A percentile compares a stretch with the other conserved stretches of the same genome.
Evolutionary conservation across 1,284 basidiomycete genomes (phyloP).

Genomic region (Apiotrichum sp.): DNA sequence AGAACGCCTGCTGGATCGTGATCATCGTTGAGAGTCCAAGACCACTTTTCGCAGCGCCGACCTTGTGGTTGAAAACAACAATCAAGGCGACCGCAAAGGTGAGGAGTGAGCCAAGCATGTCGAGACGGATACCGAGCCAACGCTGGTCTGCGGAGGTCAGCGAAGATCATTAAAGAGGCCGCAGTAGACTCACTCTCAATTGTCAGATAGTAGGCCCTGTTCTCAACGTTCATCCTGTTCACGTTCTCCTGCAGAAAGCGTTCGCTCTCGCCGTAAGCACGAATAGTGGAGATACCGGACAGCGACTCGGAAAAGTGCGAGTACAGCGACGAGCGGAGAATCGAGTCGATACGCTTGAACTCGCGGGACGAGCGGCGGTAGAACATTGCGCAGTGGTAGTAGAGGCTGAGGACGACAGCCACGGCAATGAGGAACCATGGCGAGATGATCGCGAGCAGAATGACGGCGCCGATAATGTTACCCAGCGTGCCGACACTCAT

Average conservation of each 20-base stretch:
- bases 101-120: constrained; percentile 70
- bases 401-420: constrained; percentile 54
- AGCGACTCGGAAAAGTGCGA: constrained; percentile 86
- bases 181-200: no score
- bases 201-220: constrained; percentile 71
- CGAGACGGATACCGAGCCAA: constrained; percentile 83
- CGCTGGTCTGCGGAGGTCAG: constrained; percentile 60
- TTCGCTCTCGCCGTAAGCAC: constrained; percentile 68
- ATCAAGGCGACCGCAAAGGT: constrained; percentile 75
- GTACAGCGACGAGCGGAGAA: constrained; percentile 56
- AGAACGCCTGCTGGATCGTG: constrained; percentile 53
- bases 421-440: constrained; percentile 81
- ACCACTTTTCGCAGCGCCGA: constrained; percentile 69
- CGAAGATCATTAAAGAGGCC: no score
- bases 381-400: constrained; percentile 62
- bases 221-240: constrained; percentile 68
- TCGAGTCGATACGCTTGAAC: constrained; percentile 57
- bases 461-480: constrained; percentile 54
- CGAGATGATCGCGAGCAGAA: constrained; percentile 67
- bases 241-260: constrained; percentile 70
- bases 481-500: constrained; percentile 54
- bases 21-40: constrained; percentile 52
- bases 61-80: constrained; percentile 63
- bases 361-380: constrained; percentile 85
- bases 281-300: constrained; percentile 74